Percentiles rank a stretch among this genome's conserved stretches.
Evolutionary conservation across 2,329 filamentous ascomycete species (phyloP).

Genomic region (Neofusicoccum parvum): DNA sequence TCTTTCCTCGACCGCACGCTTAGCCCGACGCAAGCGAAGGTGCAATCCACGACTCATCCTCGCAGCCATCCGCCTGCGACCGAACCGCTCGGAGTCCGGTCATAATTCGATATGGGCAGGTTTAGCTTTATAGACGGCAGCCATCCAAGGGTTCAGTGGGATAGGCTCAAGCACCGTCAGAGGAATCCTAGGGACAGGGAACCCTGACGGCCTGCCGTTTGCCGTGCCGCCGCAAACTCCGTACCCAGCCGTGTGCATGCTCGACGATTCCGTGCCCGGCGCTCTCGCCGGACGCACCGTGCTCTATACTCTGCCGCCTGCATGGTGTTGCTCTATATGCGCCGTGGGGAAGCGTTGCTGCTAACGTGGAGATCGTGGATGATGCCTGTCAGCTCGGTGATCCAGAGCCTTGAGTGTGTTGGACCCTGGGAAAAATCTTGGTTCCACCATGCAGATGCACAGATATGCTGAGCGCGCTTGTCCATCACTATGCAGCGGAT

Average conservation of each 20-base stretch:
- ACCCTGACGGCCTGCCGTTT: background rate
- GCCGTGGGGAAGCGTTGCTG: background rate
- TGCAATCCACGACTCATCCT: slow-evolving; percentile 5
- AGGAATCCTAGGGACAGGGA: background rate
- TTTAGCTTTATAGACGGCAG: slow-evolving; percentile 2
- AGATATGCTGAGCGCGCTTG: background rate
- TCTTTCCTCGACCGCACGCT: background rate
- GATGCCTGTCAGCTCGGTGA: background rate
- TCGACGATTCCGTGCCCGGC: background rate
- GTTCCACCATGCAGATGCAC: slow-evolving; percentile 1
- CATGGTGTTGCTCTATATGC: background rate
- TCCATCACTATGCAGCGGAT: background rate
- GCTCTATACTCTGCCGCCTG: background rate
- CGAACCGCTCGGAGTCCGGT: background rate
- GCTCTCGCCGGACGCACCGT: background rate
- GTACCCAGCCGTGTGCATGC: background rate
- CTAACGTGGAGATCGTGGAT: slow-evolving; percentile 11
- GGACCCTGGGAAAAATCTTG: background rate
- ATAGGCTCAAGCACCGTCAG: background rate
- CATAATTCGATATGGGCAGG: background rate
- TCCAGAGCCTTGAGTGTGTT: background rate
- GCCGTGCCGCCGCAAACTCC: background rate
- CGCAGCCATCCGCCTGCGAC: slow-evolving; percentile 3
- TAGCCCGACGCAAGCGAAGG: background rate
- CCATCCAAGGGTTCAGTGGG: background rate